Evolutionary conservation across 257 asterid genomes (phyloP), one percentile per base, ranked within the genome.

Genomic region (Rubia yunnanensis): DNA sequence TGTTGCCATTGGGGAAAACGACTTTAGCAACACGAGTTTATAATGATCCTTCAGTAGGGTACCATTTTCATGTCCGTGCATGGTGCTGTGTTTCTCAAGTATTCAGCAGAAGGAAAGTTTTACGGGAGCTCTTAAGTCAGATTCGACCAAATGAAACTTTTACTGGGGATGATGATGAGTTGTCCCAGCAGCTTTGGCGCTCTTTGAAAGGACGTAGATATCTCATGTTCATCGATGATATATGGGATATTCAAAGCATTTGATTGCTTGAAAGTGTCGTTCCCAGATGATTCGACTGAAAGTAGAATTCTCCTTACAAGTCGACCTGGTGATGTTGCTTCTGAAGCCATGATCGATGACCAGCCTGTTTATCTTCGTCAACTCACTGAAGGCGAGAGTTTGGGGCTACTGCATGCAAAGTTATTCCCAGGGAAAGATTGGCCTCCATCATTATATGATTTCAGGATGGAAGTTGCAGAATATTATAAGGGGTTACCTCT

Each of bases 1-100:
- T 22, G 36, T 66, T n/a, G 15, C 53, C 17, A 66, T 66, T 53
- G n/a, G 71, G 71, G 3, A 66, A 66, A 53, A 66, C 71, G 0
- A 66, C 71, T 26, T 22, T 53, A 13, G 71, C 71, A 6, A 53
- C 5, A 10, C 53, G 20, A 36, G 64, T 66, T 1, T 53, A 5
- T 15, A 17, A 38, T 52, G 3, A 8, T 41, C 6, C 54, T 26
- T 26, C 4, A 0, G 24, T 56, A 15, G 3, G 2, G 0, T 1
- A 1, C 14, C 23, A 35, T 54, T 67, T 67, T 14, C 7, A 17
- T 11, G 10, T 10, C 0, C 28, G 52, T 54, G 55, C 4, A 10
- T 54, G 62, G 63, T 54, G 53, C 35, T 1, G 23, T 23, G 39
- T 67, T 35, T 67, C 71, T 56, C 53, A 24, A 35, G 64, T 5